A percentile compares a stretch with the other conserved stretches of the same genome.
These are phyloP conservation scores for Stylonectria norvegica DNA, from an alignment of 2,329 filamentous ascomycete species.

Conservation along the genomic window DNA sequence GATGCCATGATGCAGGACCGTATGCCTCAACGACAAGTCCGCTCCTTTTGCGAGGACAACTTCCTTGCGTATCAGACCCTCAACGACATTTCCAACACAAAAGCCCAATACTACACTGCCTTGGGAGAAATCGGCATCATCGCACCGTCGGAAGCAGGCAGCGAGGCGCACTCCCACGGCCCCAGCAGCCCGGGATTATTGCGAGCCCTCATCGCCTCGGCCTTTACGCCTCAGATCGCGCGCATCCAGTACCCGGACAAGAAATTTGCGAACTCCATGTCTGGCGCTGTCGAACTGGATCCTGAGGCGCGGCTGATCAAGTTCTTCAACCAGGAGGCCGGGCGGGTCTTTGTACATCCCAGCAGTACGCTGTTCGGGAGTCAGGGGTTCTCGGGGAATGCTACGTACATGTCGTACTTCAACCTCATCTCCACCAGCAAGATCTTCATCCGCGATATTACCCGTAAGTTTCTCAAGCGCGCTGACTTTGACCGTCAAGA, in stretches of 20 bases:
- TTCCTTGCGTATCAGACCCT: conserved; percentile 82
- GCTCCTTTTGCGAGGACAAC: conserved; percentile 78
- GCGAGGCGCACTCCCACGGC: conserved; percentile 23
- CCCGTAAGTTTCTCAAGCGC: conserved; percentile 65
- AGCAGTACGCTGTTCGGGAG: conserved; percentile 81
- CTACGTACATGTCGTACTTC: conserved; percentile 84
- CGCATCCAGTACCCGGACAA: conserved; percentile 93
- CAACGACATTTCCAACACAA: conserved; percentile 82
- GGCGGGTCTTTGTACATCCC: conserved; percentile 89
- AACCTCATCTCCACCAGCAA: conserved; percentile 89
- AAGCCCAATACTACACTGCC: conserved; percentile 79
- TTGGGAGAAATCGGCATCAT: conserved; percentile 84
- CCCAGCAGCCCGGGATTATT: conserved; percentile 49
- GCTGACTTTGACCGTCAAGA: too few species aligned
- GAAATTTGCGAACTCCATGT: conserved; percentile 84
- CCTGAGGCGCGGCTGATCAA: conserved; percentile 90
- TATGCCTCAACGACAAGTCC: conserved; percentile 59
- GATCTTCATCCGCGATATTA: conserved; percentile 86
- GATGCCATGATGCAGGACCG: conserved; percentile 59
- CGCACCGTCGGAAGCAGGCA: conserved; percentile 35
- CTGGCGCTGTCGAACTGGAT: conserved; percentile 87
- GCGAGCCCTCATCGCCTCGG: conserved; percentile 67
- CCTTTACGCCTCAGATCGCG: conserved; percentile 81
- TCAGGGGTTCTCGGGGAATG: conserved; percentile 71
- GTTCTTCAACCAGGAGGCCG: conserved; percentile 83